Conservation (phyloP, 495 filamentous ascomycete genomes). For the Pyronema domesticum region DNA sequence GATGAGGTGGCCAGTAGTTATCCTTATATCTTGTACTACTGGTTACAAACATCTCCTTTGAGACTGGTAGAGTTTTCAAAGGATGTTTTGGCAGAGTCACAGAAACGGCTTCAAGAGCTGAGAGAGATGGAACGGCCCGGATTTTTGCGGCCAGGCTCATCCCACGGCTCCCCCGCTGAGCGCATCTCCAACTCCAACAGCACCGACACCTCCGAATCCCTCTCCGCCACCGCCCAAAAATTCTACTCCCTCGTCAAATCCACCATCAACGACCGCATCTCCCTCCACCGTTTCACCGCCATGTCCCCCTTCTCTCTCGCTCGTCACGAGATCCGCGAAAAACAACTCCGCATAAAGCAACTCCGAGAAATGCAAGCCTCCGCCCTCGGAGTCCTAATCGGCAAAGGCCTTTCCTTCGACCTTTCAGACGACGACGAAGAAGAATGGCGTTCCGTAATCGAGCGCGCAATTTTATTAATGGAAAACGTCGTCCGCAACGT, state of each 20-base stretch:
- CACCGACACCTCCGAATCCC: conserved; percentile 12
- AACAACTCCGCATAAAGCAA: conserved; percentile 45
- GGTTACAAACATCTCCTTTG: conserved; percentile 61
- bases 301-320: conserved; percentile 53
- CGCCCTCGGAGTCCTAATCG: conserved; percentile 68
- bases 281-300: conserved; percentile 40
- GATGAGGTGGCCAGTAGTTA: conserved; percentile 61
- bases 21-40: conserved; percentile 53
- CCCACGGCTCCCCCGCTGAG: not conserved
- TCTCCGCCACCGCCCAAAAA: conserved; percentile 44
- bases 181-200: conserved; percentile 6
- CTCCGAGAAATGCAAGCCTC: conserved; percentile 65
- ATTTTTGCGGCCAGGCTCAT: conserved; percentile 10
- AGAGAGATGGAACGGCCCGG: conserved; percentile 16
- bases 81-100: conserved; percentile 43
- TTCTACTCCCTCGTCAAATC: conserved; percentile 68
- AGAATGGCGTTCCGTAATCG: conserved; percentile 54
- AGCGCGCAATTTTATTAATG: conserved; percentile 59
- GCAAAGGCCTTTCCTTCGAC: conserved; percentile 54
- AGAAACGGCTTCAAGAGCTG: conserved; percentile 30
- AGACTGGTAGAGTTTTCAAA: conserved; percentile 48
- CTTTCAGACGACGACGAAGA: conserved; percentile 31
- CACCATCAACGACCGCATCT: conserved; percentile 42
- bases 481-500: conserved; percentile 54
- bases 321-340: conserved; percentile 49